Conservation (phyloP, 345 rosid genomes). For the Mangifera indica region DNA sequence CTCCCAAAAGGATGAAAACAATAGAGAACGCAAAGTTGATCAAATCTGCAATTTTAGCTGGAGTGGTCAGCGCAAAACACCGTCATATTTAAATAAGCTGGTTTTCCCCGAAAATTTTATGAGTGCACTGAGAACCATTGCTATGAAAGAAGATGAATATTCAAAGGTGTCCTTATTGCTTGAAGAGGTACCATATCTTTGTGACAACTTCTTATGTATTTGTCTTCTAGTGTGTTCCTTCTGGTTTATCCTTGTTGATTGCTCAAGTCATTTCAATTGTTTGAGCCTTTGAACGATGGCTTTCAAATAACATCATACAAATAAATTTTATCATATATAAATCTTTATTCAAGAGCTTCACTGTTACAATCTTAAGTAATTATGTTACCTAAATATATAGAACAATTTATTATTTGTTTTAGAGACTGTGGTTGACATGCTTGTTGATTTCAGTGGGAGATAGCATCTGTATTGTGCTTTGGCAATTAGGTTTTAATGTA, state of each 20-base stretch:
- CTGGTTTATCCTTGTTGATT: not conserved
- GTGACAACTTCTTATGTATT: not conserved
- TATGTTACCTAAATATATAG: not conserved
- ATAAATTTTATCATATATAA: not conserved
- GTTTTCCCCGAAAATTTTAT: slow-evolving; percentile 83
- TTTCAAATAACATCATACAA: not conserved
- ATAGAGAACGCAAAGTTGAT: slow-evolving; percentile 21
- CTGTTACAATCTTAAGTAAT: not conserved
- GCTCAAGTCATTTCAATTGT: not conserved
- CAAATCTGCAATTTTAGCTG: slow-evolving; percentile 64
- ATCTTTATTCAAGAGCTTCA: not conserved
- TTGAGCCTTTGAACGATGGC: not conserved
- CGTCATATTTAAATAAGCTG: slow-evolving; percentile 69
- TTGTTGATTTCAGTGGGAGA: not conserved
- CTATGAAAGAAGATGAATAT: slow-evolving; percentile 77
- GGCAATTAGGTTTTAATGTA: not conserved
- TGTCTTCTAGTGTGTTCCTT: not conserved
- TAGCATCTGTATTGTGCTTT: not conserved
- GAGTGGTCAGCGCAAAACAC: slow-evolving; percentile 81
- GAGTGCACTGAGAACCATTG: slow-evolving; percentile 75
- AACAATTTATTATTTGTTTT: slow-evolving; percentile 3
- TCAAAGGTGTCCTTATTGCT: slow-evolving; percentile 66
- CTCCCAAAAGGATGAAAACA: slow-evolving; percentile 36
- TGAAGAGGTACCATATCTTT: slow-evolving; percentile 61
- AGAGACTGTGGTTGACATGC: not conserved